Evolutionary conservation across 179 eudicot species (phyloP), one percentile per base, ranked within the genome.

Genomic region (Drosera spatulata): DNA sequence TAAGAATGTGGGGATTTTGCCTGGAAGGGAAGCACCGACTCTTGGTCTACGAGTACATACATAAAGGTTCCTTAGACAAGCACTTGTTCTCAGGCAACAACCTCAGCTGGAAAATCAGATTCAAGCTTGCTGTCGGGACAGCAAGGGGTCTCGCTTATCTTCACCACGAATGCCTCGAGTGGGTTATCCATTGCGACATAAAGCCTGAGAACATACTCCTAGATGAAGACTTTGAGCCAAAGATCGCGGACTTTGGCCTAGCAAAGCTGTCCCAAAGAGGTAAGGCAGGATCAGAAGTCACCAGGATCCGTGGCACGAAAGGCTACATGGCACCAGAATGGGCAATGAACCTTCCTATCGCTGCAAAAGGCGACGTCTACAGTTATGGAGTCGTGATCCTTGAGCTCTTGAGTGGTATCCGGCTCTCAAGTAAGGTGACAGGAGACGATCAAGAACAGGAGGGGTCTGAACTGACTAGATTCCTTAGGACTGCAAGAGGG

Each of bases 121-220:
- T 60, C 37, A 39, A 58, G 10, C 55, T 76, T 44, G 64, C 70
- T 22, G 15, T 56, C 5, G 82, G 74, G 22, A 60, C 72, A 39
- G 82, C 80, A 1, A 71, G 59, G 51, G 85, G 80, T 8, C 58
- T 81, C 3, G 40, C 63, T 40, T 81, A 81, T 58, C 58, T 81
- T 53, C 83, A 81, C 12, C 77, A 76, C 45, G 86, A 81, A 66
- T 81, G 86, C 65, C 61, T 22, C 50, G 60, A 70, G 14, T 77
- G 65, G 61, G 76, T 82, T 45, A 76, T 81, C 13, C 86, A 82
- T 48, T 79, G 81, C 12, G 86, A 79, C 41, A 75, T 81, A 51
- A 79, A 81, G 75, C 84, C 84, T 1, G 77, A 79, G 50, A 82
- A 82, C 47, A 60, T 82, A 49, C 77, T 82, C 12, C 68, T 82